Evolutionary conservation across 495 filamentous ascomycete genomes (phyloP), one percentile per base, ranked within the genome.

Genomic region (Rhypophila decipiens): DNA sequence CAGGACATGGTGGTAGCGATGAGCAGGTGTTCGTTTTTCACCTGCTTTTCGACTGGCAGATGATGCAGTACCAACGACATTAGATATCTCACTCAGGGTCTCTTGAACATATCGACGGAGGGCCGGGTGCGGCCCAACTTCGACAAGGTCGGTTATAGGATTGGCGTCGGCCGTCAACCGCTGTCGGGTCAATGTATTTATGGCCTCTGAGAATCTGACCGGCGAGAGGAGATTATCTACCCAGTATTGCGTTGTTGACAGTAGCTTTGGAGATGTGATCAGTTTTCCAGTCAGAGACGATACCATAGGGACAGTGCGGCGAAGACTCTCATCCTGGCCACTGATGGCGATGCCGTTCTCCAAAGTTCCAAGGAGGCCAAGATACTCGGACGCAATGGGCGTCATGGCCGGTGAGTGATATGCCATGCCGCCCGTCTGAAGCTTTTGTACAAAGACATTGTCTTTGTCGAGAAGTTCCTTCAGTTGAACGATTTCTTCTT

Each of bases 61-160:
- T n/a, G n/a, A 33, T 33, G 29, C 13, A 7, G 29, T 7, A 13
- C 29, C 13, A 7, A 33, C 29, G 29, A 13, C 8, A 7, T 33
- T 33, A 13, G 29, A 33, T 13, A 33, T 33, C 35, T 20, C 37
- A 55, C 36, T 17, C 66, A 53, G 8, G 75, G 37, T 15, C 70
- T 79, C 65, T 13, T 67, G 61, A 10, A 78, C 45, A 0, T 76
- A 73, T 0, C 72, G 68, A 23, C 69, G 61, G 0, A 86, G 59
- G 0, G 79, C 74, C 3, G 64, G 51, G 50, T 84, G 82, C 18
- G 82, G 75, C 0, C 82, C 81, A 24, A 83, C 58, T 42, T 84
- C 80, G 10, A 84, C 47, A 1, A 80, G 39, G 37, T 45, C 44
- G 18, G 44, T 17, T 13, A 47, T 27, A n/a, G 47, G 4, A 20